Percentiles rank a stretch among this genome's conserved stretches.
phyloP scores from a whole-genome alignment of 2,329 filamentous ascomycete genomes.

The Lachnellula hyalina region DNA sequence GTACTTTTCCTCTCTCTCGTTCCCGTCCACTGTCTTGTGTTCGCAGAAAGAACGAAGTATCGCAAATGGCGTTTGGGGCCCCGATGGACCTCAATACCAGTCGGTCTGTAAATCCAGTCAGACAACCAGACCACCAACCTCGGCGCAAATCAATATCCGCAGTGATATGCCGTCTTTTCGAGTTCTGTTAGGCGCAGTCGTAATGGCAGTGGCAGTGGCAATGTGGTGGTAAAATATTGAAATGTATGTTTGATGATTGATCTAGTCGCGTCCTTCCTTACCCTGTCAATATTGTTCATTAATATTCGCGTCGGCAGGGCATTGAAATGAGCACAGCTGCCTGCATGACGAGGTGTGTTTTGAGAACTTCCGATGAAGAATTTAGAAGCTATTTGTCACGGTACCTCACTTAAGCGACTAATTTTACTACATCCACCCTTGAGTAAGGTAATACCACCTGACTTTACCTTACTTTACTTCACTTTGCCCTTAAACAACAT shows the following conservation, averaged over 20 bases:
- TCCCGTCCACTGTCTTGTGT: background rate
- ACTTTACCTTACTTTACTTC: no score
- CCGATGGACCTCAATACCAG: background rate
- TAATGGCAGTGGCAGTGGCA: background rate
- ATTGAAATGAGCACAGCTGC: background rate
- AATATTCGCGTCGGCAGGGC: slow-evolving; percentile 3
- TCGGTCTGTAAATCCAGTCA: background rate
- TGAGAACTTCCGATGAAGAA: no score
- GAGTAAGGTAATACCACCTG: no score
- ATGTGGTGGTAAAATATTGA: background rate
- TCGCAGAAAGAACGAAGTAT: background rate
- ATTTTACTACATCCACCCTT: no score
- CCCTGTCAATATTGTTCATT: slow-evolving; percentile 4
- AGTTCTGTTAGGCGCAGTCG: background rate
- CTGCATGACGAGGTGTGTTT: no score
- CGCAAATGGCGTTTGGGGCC: background rate
- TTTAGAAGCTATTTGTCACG: no score
- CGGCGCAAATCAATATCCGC: background rate
- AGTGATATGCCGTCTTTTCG: background rate
- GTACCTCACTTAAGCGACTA: no score
- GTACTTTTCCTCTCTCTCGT: background rate
- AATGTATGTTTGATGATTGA: background rate
- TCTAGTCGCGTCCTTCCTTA: slow-evolving; percentile 1
- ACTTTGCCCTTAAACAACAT: no score
- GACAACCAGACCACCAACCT: background rate